Evolutionary conservation across 2,329 filamentous ascomycete genomes (phyloP).

Genomic region (Monosporascus sp.): DNA sequence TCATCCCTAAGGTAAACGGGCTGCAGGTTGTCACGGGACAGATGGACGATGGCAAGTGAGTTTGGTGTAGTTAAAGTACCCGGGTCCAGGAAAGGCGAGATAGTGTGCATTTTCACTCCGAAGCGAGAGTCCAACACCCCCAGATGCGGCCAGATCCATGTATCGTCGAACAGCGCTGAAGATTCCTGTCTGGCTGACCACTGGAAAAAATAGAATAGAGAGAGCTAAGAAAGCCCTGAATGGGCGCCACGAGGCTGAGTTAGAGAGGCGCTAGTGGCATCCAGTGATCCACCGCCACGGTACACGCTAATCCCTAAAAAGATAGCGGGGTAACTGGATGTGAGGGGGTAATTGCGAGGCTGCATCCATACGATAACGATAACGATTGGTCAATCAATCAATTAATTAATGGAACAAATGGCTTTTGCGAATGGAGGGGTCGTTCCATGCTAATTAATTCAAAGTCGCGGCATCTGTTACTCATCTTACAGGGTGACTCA

Average conservation of each 20-base stretch:
- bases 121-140: neutral
- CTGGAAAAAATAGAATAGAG: too few relatives aligned
- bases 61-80: conserved; percentile 56
- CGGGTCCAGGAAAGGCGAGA: conserved; percentile 76
- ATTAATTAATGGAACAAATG: neutral
- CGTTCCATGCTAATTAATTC: neutral
- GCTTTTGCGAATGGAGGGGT: neutral
- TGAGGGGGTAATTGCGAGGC: neutral
- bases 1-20: conserved; percentile 65
- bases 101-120: conserved; percentile 28
- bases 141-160: neutral
- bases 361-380: neutral
- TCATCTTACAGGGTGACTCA: neutral
- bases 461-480: neutral
- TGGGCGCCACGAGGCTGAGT: neutral
- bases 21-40: conserved; percentile 80
- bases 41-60: conserved; percentile 75
- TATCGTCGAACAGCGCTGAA: neutral
- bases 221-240: too few relatives aligned
- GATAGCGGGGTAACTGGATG: neutral
- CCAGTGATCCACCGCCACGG: neutral
- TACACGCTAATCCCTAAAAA: neutral
- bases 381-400: neutral
- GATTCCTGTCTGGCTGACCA: neutral
- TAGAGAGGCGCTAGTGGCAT: neutral